Conservation (phyloP, 1,284 basidiomycete species). For the Malassezia caprae region DNA sequence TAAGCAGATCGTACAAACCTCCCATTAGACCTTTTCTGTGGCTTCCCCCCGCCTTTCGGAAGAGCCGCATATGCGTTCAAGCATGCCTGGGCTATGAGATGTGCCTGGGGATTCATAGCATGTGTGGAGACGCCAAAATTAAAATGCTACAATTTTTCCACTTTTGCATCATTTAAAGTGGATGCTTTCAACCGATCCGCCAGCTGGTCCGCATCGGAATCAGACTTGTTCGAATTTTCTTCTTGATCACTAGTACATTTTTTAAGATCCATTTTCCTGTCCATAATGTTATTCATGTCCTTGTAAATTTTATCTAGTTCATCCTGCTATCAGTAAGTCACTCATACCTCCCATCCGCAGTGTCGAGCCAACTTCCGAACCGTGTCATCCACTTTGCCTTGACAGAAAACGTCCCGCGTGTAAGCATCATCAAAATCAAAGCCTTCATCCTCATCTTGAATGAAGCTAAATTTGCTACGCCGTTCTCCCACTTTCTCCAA, state of each 20-base stretch:
- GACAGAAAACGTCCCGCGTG: conserved; percentile 33
- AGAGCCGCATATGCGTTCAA: conserved; percentile 12
- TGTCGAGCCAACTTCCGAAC: conserved; percentile 23
- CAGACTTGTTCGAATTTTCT: background rate
- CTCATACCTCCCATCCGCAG: conserved; percentile 27
- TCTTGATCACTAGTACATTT: background rate
- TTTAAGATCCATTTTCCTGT: background rate
- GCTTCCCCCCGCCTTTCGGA: conserved; percentile 19
- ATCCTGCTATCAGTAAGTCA: background rate
- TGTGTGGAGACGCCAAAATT: background rate
- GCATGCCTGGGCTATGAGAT: conserved; percentile 10
- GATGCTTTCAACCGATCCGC: background rate
- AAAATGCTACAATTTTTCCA: conserved; percentile 9
- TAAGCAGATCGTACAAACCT: conserved; percentile 4
- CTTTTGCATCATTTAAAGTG: background rate
- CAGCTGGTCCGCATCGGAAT: background rate
- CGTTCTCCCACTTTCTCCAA: conserved; percentile 54
- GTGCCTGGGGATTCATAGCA: background rate
- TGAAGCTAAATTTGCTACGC: conserved; percentile 30
- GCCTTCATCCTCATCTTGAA: conserved; percentile 29
- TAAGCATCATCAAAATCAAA: conserved; percentile 36
- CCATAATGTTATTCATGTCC: background rate
- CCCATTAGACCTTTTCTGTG: conserved; percentile 18
- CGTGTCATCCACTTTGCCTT: conserved; percentile 35
- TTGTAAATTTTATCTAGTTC: conserved; percentile 14